phyloP scores from a whole-genome alignment of 2,329 filamentous ascomycete genomes.

The Arthrobotrys megalospora region DNA sequence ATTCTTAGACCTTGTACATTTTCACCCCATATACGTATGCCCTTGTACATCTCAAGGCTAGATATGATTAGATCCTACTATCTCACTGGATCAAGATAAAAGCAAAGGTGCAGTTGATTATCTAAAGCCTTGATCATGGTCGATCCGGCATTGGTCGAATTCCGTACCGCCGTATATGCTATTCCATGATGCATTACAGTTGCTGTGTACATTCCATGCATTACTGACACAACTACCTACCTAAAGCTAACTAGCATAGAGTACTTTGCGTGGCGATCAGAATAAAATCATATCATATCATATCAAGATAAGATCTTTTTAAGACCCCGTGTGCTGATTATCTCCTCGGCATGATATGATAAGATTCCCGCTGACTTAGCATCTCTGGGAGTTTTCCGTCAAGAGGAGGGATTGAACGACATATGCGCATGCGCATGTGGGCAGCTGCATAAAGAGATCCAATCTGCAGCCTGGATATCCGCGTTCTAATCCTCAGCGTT shows the following conservation, averaged over 20 bases:
- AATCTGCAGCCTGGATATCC: conserved; percentile 23
- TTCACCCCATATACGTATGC: background rate
- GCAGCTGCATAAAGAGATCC: conserved; percentile 27
- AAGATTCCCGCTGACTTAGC: conserved; percentile 22
- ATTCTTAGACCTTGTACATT: background rate
- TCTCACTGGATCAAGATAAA: conserved; percentile 29
- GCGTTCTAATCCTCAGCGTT: background rate
- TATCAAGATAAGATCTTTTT: conserved; percentile 52
- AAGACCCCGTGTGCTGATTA: conserved; percentile 1
- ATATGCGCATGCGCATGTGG: conserved; percentile 39
- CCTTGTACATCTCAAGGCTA: background rate
- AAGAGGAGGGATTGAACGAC: conserved; percentile 2
- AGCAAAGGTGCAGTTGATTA: background rate
- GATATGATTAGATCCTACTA: conserved; percentile 43
- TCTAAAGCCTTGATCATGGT: background rate
- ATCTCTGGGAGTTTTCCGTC: background rate
- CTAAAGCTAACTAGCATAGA: conserved; percentile 25
- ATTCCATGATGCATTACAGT: background rate
- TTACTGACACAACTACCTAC: conserved; percentile 24
- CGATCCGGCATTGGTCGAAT: background rate
- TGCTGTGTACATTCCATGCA: background rate
- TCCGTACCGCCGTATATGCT: too few relatives aligned
- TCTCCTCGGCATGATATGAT: conserved; percentile 32
- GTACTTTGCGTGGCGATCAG: background rate
- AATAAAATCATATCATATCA: conserved; percentile 49